Conservation (phyloP, 78 protist species). For the Ministeria vibrans region DNA sequence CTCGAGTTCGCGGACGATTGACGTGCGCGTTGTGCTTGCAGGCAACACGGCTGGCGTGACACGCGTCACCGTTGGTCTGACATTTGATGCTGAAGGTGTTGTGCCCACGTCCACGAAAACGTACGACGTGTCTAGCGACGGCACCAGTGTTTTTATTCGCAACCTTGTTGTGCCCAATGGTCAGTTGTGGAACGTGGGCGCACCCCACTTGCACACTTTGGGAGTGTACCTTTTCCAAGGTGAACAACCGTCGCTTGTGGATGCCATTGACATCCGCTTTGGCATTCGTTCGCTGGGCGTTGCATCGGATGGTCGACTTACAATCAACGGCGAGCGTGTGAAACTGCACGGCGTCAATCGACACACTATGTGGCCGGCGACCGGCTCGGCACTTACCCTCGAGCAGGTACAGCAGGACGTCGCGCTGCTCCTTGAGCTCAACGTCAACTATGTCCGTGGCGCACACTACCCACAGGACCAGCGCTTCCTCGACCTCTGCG, state of each 20-base stretch:
- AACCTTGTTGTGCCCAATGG: too few species aligned
- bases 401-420: conserved; percentile 21
- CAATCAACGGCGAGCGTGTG: conserved; percentile 15
- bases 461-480: conserved; percentile 52
- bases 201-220: too few species aligned
- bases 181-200: too few species aligned
- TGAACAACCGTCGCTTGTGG: too few species aligned
- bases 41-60: neutral
- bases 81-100: too few species aligned
- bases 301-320: neutral
- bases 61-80: neutral
- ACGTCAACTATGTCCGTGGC: conserved; percentile 36
- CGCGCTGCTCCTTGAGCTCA: conserved; percentile 10
- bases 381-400: conserved; percentile 20
- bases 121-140: too few species aligned
- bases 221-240: too few species aligned
- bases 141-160: too few species aligned
- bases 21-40: neutral
- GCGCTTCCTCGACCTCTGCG: conserved; percentile 18
- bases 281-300: neutral
- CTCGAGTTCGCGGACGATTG: neutral
- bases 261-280: too few species aligned
- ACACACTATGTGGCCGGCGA: conserved; percentile 25
- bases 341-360: conserved; percentile 26
- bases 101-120: too few species aligned